Evolutionary conservation across 345 rosid species (phyloP).

Genomic region (Camelina neglecta): DNA sequence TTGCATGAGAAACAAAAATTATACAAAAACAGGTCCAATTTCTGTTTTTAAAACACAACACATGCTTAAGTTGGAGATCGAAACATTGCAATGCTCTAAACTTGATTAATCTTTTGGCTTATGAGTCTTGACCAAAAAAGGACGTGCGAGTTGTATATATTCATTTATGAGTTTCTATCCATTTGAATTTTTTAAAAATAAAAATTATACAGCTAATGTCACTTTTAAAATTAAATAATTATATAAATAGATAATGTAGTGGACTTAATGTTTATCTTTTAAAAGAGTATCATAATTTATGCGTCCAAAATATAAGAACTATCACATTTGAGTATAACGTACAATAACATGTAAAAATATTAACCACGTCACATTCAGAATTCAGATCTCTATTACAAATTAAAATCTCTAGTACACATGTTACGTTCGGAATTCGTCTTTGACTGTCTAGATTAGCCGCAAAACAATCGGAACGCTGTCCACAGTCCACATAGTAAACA

Average conservation of each 20-base stretch:
- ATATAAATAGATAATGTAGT: not conserved
- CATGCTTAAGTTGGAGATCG: not conserved
- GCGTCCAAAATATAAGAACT: not conserved
- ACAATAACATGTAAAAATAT: not conserved
- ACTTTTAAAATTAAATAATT: not conserved
- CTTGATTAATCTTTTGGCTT: not conserved
- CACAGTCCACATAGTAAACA: not conserved
- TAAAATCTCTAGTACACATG: not conserved
- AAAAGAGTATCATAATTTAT: not conserved
- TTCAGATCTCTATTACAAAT: not conserved
- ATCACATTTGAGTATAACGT: not conserved
- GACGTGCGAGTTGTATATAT: too few relatives aligned
- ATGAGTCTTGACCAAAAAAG: not conserved
- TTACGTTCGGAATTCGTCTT: conserved; percentile 5
- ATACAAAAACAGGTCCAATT: not conserved
- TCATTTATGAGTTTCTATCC: not conserved
- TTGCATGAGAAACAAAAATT: not conserved
- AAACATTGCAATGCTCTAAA: not conserved
- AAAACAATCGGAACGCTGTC: not conserved
- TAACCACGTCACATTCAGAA: not conserved
- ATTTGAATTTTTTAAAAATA: not conserved
- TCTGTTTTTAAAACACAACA: not conserved
- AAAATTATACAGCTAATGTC: not conserved
- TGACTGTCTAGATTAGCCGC: conserved; percentile 11
- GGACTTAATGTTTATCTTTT: not conserved